A percentile compares a stretch with the other conserved stretches of the same genome.
Evolutionary conservation across 371 early-diverging fungal species (phyloP).

Genomic region (Mortierella sp.): DNA sequence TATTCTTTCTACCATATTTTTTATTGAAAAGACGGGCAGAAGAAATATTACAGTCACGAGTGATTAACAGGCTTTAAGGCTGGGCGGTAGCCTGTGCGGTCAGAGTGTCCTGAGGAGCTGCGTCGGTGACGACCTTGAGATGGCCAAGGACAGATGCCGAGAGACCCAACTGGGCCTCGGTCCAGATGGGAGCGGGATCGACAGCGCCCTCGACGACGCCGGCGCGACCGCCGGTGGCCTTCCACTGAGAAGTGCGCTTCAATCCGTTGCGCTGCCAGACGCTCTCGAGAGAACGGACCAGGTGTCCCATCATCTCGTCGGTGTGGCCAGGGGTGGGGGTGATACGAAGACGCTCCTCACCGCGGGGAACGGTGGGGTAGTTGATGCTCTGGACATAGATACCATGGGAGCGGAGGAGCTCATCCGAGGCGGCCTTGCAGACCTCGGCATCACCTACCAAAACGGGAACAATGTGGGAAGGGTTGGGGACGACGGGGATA

Average conservation of each 20-base stretch:
- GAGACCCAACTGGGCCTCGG: slow-evolving; percentile 67
- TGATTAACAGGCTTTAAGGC: slow-evolving; percentile 6
- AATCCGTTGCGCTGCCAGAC: slow-evolving; percentile 92
- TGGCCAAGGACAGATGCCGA: slow-evolving; percentile 29
- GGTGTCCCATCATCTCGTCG: slow-evolving; percentile 81
- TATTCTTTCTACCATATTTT: too few relatives aligned
- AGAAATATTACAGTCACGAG: too few relatives aligned
- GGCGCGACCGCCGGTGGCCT: slow-evolving; percentile 86
- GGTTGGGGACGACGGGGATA: slow-evolving; percentile 98
- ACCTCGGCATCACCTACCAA: slow-evolving; percentile 96
- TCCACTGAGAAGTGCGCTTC: slow-evolving; percentile 90
- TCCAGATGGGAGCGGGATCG: slow-evolving; percentile 72
- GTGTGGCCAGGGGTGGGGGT: slow-evolving; percentile 98
- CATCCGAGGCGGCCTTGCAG: slow-evolving; percentile 93
- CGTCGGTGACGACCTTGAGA: slow-evolving; percentile 5
- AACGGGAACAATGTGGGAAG: slow-evolving; percentile 98
- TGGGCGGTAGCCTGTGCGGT: slow-evolving; percentile 21
- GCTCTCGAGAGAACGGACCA: slow-evolving; percentile 86
- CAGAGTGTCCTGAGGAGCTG: not conserved
- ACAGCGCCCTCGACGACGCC: slow-evolving; percentile 80
- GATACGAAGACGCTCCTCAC: slow-evolving; percentile 97
- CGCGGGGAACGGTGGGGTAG: slow-evolving; percentile 96
- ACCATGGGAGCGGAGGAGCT: slow-evolving; percentile 86
- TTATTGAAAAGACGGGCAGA: too few relatives aligned
- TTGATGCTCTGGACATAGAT: slow-evolving; percentile 99